A percentile compares a stretch with the other conserved stretches of the same genome.
Evolutionary conservation across 371 early-diverging fungal species (phyloP).

Genomic region (Fennellomyces sp.): DNA sequence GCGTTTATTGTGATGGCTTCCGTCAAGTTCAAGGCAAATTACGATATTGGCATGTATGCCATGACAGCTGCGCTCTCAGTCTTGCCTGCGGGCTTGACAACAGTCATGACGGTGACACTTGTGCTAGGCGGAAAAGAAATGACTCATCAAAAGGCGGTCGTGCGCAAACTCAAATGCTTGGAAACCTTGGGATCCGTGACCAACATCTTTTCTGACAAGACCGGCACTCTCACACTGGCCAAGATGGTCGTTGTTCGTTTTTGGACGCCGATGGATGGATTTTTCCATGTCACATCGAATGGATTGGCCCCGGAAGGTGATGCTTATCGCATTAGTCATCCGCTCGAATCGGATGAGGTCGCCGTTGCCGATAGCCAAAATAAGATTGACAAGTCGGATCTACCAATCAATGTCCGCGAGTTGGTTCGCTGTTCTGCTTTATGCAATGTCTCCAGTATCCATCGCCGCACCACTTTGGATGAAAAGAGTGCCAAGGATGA

Average conservation of each 20-base stretch:
- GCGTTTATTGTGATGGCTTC: slow-evolving; percentile 46
- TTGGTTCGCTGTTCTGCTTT: slow-evolving; percentile 48
- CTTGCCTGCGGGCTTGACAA: slow-evolving; percentile 95
- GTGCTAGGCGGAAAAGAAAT: slow-evolving; percentile 85
- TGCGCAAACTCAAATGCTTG: slow-evolving; percentile 43
- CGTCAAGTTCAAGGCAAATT: slow-evolving; percentile 24
- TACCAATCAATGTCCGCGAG: slow-evolving; percentile 1
- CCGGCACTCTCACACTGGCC: slow-evolving; percentile 42
- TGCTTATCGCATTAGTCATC: slow-evolving; percentile 27
- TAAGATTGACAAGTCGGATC: slow-evolving; percentile 15
- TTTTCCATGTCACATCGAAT: slow-evolving; percentile 56
- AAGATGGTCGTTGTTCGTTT: slow-evolving; percentile 50
- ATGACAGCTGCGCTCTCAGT: slow-evolving; percentile 82
- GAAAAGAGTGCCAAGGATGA: slow-evolving; percentile 31
- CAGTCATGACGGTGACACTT: slow-evolving; percentile 89
- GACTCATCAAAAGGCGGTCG: slow-evolving; percentile 70
- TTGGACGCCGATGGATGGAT: slow-evolving; percentile 70
- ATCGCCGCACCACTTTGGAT: slow-evolving; percentile 16
- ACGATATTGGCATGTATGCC: slow-evolving; percentile 27
- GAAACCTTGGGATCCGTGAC: slow-evolving; percentile 90
- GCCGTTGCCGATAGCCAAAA: background rate
- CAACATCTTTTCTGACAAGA: slow-evolving; percentile 93
- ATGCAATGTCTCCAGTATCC: slow-evolving; percentile 59
- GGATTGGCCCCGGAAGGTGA: slow-evolving; percentile 69
- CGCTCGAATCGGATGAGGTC: slow-evolving; percentile 25